Evolutionary conservation across 768 basidiomycete species (phyloP), one percentile per base, ranked within the genome.

Genomic region (Tulasnella sp.): DNA sequence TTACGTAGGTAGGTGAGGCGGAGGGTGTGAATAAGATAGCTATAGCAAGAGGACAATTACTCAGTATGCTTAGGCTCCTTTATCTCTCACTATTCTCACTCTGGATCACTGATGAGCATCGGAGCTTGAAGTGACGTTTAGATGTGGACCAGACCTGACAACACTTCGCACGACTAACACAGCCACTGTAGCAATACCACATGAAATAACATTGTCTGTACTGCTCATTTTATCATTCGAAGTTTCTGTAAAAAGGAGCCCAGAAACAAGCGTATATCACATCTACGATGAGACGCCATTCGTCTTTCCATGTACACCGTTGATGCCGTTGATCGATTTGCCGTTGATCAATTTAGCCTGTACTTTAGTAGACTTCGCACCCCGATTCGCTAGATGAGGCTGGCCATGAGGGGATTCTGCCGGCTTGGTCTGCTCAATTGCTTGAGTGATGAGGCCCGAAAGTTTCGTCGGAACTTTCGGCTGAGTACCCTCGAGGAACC

Each of bases 1-100:
- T 85, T 81, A 61, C 91, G 85, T n/a, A 97, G 76, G 68, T 92
- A 92, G 11, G 85, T 81, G 25, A 97, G 74, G 4, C 92, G 84
- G 4, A 96, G 75, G 63, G 79, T 81, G 68, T 96, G 93, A 7
- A 93, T 86, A 38, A 94, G 75, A 68, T 83, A 81, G 48, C 83
- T 84, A 57, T 25, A 48, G 27, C 38, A 22, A 21, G 29, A 4
- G 34, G 15, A 10, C n/a, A 11, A 3, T 27, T 34, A 17, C 1
- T 25, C n/a, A 55, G 41, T 43, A 30, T 11, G n/a, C 19, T 10
- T 10, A 30, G 45, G 10, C n/a, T 48, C 19, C 10, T 48, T 19
- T 5, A 17, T 38, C 22, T 30, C 50, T 27, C 5, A n/a, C 21
- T 8, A 11, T 4, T 5, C 57, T 59, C 43, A 59, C 57, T 59